Base-by-base conservation (phyloP, 176 grass and related monocot genomes). In the Ensete ventricosum region DNA sequence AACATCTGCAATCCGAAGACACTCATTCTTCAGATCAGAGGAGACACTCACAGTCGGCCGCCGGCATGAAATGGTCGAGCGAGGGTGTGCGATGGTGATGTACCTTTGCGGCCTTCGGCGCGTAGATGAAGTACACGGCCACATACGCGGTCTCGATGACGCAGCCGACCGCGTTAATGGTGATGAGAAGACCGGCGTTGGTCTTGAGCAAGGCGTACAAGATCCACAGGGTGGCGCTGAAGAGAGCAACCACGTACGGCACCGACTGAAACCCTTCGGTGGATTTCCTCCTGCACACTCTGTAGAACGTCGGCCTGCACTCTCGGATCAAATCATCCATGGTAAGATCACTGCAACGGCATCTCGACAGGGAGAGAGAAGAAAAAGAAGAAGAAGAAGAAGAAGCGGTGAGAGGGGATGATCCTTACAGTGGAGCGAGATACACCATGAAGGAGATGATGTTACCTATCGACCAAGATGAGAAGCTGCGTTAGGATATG, bases 211-310 rank as follows among this genome's bases (percentile, higher is more conserved):
- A 55, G 9, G 90, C 93, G 78, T 97, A 97, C 64, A 83, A 88
- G 74, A 93, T 90, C 93, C 93, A 97, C 26, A 97, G 78, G 85
- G 84, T 85, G 68, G 90, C 89, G 71, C 93, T 93, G 85, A 97
- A 97, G 53, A 97, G 82, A 9, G 93, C 85, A 59, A 97, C 93
- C 19, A 97, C 52, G 79, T 97, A 97, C 2, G 93, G 93, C 16
- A 89, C 72, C 53, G 87, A 97, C 24, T 84, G 87, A 80, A 92
- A 97, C 0, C 87, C 90, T 68, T 97, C 87, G 19, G 90, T 97
- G 43, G 93, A 92, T 85, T 90, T 97, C 85, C 87, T 92, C 34
- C 83, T 79, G 82, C 78, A 90, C 73, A 97, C 90, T 29, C 93
- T 86, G 76, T 88, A 90, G 82, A 97, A 97, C 52, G 93, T 97